Base-by-base conservation (phyloP, 345 rosid species). In the Eucalyptus paniculata region DNA sequence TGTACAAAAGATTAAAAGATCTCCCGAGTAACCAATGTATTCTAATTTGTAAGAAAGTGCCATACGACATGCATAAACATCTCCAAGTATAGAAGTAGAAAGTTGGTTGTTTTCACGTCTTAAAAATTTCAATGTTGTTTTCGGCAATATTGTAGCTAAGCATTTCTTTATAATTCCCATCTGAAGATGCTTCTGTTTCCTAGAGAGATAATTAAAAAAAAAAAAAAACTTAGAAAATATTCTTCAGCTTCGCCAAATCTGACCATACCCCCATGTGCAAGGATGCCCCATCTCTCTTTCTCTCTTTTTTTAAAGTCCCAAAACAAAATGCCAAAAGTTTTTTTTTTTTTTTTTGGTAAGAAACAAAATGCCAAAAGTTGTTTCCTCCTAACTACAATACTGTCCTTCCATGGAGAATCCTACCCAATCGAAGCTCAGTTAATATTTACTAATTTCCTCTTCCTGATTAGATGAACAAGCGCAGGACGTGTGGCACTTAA, bases 191-290 rank as follows among this genome's bases (percentile, higher is more conserved):
- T 67, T 86, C 89, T 91, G 90, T 90, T 88, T 62, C 88, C 86
- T 16, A 17, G 30, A 80, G 50, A 82, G 58, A 62, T 24, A 56
- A 23, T 56, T 24, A 23, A 56, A 56, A 54, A 21, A 37, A n/a
- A 34, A 19, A 18, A 87, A 81, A 67, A 19, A 72, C 47, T 21
- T 47, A 44, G 87, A 77, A 77, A 77, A 77, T 77, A 77, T 77
- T 77, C 85, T 77, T 77, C 47, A 21, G 83, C 91, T 45, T 86
- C 40, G 18, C 47, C 62, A 90, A 87, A 51, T 62, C 92, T 87
- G 93, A 87, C 89, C 91, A 58, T 23, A 18, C 87, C 88, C 93
- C 93, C 96, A 95, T 93, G 95, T 94, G 95, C 94, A 50, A 89
- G 89, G 95, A 90, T 91, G 86, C 94, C 94, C 90, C 93, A 90